Base-by-base conservation (phyloP, 805 yeast species). In the Zygotorulaspora danielsina region DNA sequence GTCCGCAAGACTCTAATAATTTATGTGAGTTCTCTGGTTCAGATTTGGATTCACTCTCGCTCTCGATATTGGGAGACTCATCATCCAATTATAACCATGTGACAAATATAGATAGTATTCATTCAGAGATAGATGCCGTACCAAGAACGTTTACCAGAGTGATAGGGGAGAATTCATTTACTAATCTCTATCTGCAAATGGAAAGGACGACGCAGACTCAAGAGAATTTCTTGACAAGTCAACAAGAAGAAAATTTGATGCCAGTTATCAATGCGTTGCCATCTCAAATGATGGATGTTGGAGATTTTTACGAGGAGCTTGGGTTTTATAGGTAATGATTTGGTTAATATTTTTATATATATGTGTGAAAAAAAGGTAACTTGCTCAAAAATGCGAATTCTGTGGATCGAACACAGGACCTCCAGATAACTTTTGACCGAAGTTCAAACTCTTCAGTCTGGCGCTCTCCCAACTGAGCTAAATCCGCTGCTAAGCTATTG, bases 391-490 rank as follows among this genome's bases (percentile, higher is more conserved):
- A 52, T 75, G 80, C 80, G 78, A 72, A 63, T 73, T 75, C 76
- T 78, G 85, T 77, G 86, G 85, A 78, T 80, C 81, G 86, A 81
- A 81, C 85, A 77, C 85, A 78, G 81, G 84, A 79, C 87, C 86
- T 81, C 75, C 84, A 79, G 67, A 64, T 59, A 25, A 34, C 48
- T 37, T 26, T 36, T 31, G 26, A 42, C 42, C 46, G 38, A 42
- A 45, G 36, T 43, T 38, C 27, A 22, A 6, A 17, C 13, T 51
- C 66, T 64, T 63, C 67, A 63, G 67, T 63, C 67, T 63, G 66
- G 64, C 68, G 68, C 69, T 64, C 67, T 64, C 67, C 67, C 67
- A 57, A 59, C 67, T 64, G 67, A 63, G 69, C 69, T 63, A 64
- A 63, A 63, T 54, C 67, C 65, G 69, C 68, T 17, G 17, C 7